A percentile compares a stretch with the other conserved stretches of the same genome.
Conservation (phyloP, 306 rosid genomes). For the Prunus kanzakura region DNA sequence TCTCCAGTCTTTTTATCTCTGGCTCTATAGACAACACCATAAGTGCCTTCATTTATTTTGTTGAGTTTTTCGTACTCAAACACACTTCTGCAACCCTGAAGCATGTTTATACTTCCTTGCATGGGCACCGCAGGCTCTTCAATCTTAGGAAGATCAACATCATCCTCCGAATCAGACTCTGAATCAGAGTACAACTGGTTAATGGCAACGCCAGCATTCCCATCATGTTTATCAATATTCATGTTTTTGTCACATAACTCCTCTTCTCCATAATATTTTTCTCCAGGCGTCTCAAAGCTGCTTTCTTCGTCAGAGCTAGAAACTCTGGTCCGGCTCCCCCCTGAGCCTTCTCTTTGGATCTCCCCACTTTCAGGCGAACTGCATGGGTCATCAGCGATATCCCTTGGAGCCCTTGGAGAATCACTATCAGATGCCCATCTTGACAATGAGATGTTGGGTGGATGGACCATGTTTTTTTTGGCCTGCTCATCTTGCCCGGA, state of each 20-base stretch:
- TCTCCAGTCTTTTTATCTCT: constrained; percentile 79
- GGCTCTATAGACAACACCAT: constrained; percentile 92
- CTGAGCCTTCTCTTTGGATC: constrained; percentile 36
- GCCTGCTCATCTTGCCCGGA: neutral
- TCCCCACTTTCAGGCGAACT: constrained; percentile 57
- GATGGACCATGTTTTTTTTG: constrained; percentile 20
- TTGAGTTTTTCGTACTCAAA: constrained; percentile 75
- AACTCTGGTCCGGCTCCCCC: constrained; percentile 33
- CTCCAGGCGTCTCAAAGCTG: constrained; percentile 20
- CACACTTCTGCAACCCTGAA: constrained; percentile 71
- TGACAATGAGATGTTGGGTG: constrained; percentile 52
- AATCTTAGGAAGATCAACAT: constrained; percentile 11
- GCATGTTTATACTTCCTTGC: constrained; percentile 56
- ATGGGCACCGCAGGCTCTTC: constrained; percentile 20
- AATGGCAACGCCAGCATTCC: neutral
- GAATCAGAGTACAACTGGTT: constrained; percentile 27
- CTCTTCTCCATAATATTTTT: constrained; percentile 23
- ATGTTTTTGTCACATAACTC: constrained; percentile 10
- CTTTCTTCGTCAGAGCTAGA: constrained; percentile 39
- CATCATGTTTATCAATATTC: constrained; percentile 24
- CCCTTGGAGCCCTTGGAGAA: constrained; percentile 44
- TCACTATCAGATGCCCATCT: constrained; percentile 67
- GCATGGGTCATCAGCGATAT: constrained; percentile 22
- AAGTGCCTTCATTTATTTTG: constrained; percentile 93
- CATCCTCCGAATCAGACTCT: constrained; percentile 38